Evolutionary conservation across 2,329 filamentous ascomycete species (phyloP).

Genomic region (Pseudocercospora cruenta): DNA sequence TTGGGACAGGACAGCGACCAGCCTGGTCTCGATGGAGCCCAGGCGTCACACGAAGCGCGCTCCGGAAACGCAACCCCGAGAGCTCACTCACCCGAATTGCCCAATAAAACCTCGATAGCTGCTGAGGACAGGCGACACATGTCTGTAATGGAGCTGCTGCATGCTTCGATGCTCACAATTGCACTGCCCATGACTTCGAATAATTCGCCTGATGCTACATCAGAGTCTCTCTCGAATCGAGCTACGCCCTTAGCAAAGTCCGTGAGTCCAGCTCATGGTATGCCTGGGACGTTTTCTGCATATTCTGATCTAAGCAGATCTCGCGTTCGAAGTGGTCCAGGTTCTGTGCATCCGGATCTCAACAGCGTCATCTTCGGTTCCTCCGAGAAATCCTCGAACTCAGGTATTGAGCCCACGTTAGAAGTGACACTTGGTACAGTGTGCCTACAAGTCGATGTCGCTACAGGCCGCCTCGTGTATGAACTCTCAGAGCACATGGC

Average conservation of each 20-base stretch:
- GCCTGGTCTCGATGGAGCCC: conserved; percentile 11
- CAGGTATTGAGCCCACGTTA: not conserved
- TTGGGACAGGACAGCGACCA: not conserved
- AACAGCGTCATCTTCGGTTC: conserved; percentile 11
- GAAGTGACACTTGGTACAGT: conserved; percentile 25
- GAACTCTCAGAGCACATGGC: conserved; percentile 8
- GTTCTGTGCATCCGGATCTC: conserved; percentile 12
- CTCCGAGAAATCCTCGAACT: not conserved
- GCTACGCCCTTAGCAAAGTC: not conserved
- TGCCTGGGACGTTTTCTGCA: conserved; percentile 53
- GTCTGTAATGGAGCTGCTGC: not conserved
- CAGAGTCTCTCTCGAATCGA: not conserved
- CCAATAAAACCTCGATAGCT: not conserved
- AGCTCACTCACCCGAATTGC: conserved; percentile 25
- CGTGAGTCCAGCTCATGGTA: conserved; percentile 23
- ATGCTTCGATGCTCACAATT: not conserved
- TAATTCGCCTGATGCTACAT: not conserved
- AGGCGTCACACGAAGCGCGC: not conserved
- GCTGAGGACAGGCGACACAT: not conserved
- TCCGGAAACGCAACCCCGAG: conserved; percentile 36
- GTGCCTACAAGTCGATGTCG: conserved; percentile 25
- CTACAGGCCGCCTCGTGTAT: conserved; percentile 28
- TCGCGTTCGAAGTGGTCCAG: conserved; percentile 9
- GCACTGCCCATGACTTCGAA: not conserved
- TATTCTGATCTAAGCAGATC: conserved; percentile 48